phyloP scores from a whole-genome alignment of 78 protist genomes.

The Salpingoeca rosetta region DNA sequence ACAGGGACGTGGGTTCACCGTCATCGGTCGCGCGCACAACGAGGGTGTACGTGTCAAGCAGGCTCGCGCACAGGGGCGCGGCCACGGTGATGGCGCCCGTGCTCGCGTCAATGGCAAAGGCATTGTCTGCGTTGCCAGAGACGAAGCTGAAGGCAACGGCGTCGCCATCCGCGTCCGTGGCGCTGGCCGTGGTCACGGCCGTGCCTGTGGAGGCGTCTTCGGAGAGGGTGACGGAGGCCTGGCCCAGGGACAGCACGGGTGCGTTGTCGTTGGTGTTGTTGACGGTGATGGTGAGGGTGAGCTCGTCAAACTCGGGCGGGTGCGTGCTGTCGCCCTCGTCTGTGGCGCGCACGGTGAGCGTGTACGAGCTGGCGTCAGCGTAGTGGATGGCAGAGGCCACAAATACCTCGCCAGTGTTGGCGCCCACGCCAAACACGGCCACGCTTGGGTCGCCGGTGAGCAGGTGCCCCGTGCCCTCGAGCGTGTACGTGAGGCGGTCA shows the following conservation, averaged over 20 bases:
- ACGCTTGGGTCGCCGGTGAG: no score
- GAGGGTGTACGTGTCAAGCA: no score
- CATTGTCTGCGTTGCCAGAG: neutral
- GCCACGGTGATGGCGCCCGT: neutral
- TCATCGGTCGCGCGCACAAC: no score
- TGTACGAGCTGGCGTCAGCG: neutral
- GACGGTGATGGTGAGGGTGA: neutral
- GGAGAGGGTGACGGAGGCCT: neutral
- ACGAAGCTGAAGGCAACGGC: neutral
- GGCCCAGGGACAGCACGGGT: neutral
- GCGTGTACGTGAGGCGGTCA: neutral
- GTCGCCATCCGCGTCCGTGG: neutral
- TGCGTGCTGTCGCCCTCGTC: no score
- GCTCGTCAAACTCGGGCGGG: no score
- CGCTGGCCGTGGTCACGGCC: neutral
- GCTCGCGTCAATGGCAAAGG: neutral
- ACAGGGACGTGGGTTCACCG: neutral
- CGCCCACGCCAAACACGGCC: neutral
- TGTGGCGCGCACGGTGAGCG: neutral
- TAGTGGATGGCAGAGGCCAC: neutral
- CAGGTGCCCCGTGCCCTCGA: neutral
- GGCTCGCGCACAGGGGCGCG: neutral
- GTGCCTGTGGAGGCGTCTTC: neutral
- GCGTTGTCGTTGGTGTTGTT: neutral
- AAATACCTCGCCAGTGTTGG: neutral